These are phyloP conservation scores for Rheum nobile DNA, from an alignment of 148 eudicot genomes.

Conservation along the genomic window DNA sequence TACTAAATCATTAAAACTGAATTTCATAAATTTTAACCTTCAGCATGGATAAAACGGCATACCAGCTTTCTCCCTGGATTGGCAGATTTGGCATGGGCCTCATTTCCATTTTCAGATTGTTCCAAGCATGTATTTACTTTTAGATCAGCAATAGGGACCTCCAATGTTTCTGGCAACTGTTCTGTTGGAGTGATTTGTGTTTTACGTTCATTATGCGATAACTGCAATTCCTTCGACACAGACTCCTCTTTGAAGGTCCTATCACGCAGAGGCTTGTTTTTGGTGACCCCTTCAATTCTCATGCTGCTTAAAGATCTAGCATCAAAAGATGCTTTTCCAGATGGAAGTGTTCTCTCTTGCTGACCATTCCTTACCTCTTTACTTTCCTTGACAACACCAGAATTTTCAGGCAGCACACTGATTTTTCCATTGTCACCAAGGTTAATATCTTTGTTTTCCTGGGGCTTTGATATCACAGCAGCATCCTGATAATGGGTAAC, in stretches of 20 bases:
- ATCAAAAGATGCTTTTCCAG: slow-evolving; percentile 14
- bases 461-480: slow-evolving; percentile 14
- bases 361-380: slow-evolving; percentile 10
- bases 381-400: slow-evolving; percentile 11
- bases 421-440: slow-evolving; percentile 13
- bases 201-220: background rate
- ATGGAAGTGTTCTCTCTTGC: slow-evolving; percentile 13
- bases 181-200: background rate
- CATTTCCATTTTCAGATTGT: background rate
- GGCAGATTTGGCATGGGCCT: background rate
- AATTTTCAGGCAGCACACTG: slow-evolving; percentile 8
- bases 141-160: background rate
- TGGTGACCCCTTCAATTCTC: background rate
- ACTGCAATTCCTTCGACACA: background rate
- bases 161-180: background rate
- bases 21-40: background rate
- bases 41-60: background rate
- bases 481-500: slow-evolving; percentile 24
- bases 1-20: background rate
- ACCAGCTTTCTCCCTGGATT: background rate
- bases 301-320: slow-evolving; percentile 10
- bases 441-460: slow-evolving; percentile 3
- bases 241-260: background rate
- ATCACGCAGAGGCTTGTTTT: background rate
- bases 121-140: background rate